Evolutionary conservation across 2,329 filamentous ascomycete genomes (phyloP), one percentile per base, ranked within the genome.

Genomic region (Trichoderma simmonsii): DNA sequence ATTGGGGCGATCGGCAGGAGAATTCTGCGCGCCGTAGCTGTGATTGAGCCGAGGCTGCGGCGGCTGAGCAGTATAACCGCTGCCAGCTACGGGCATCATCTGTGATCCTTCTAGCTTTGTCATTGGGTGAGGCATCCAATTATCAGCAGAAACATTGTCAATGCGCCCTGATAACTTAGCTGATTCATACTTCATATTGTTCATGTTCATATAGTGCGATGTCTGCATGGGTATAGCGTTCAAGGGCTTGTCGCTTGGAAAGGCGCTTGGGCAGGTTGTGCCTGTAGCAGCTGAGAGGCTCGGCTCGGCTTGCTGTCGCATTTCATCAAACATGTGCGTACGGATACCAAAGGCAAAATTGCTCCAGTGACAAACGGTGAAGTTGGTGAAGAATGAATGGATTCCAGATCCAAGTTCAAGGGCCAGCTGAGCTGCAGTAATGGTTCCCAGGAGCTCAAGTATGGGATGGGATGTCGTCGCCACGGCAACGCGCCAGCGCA

Each of bases 201-300:
- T 85, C 82, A 85, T 87, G 73, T 85, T 87, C 81, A 89, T 83
- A 76, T 89, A 91, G 72, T 87, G 88, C 18, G 85, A 80, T 18
- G 86, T 83, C 75, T 88, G 84, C 82, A 91, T 85, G 24, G 82
- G 80, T 39, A 87, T 80, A 15, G 85, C 83, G 75, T 86, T 85
- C 72, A 90, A 86, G 74, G 74, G 76, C 59, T 79, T 76, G 75
- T 81, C 78, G 71, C 86, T 85, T 30, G 86, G 81, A 77, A 89
- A 81, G 18, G 83, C 82, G 75, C 83, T 83, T 64, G 86, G 83
- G 73, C 85, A 85, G 48, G 89, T 87, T 57, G 88, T 88, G 60
- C 87, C 89, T 6, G 90, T 86, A 62, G 79, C 78, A 62, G 79
- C 78, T 73, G 86, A 84, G 62, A 82, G 80, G 43, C 82, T 80